These are phyloP conservation scores for Amanita exitialis DNA, from an alignment of 768 basidiomycete species.

Conservation along the genomic window DNA sequence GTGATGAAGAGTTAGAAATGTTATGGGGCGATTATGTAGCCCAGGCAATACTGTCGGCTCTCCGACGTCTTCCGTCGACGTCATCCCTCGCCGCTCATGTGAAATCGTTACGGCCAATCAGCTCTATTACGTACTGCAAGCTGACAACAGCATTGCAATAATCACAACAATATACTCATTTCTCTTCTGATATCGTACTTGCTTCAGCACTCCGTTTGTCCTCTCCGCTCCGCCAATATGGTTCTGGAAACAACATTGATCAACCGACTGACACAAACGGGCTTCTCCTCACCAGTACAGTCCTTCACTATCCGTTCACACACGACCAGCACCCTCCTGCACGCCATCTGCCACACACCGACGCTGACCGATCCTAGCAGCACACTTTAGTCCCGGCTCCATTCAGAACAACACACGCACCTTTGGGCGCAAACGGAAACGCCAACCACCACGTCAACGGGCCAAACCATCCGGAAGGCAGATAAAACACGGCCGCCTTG, in stretches of 20 bases:
- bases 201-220: no score
- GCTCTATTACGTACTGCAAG: no score
- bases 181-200: no score
- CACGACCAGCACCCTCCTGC: slow-evolving; percentile 74
- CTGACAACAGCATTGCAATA: no score
- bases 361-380: slow-evolving; percentile 80
- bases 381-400: not conserved
- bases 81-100: not conserved
- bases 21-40: slow-evolving; percentile 1
- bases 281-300: slow-evolving; percentile 33
- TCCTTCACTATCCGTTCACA: slow-evolving; percentile 67
- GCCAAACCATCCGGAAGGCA: slow-evolving; percentile 86
- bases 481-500: slow-evolving; percentile 83
- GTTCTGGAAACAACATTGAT: no score
- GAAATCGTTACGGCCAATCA: not conserved
- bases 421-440: slow-evolving; percentile 84
- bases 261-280: no score
- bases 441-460: slow-evolving; percentile 82
- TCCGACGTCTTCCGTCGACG: no score
- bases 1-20: slow-evolving; percentile 7
- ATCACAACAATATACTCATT: no score
- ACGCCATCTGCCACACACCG: slow-evolving; percentile 93
- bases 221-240: no score
- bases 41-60: slow-evolving; percentile 20
- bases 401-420: slow-evolving; percentile 22